Conservation (phyloP, 345 rosid species). For the Salix suchowensis region DNA sequence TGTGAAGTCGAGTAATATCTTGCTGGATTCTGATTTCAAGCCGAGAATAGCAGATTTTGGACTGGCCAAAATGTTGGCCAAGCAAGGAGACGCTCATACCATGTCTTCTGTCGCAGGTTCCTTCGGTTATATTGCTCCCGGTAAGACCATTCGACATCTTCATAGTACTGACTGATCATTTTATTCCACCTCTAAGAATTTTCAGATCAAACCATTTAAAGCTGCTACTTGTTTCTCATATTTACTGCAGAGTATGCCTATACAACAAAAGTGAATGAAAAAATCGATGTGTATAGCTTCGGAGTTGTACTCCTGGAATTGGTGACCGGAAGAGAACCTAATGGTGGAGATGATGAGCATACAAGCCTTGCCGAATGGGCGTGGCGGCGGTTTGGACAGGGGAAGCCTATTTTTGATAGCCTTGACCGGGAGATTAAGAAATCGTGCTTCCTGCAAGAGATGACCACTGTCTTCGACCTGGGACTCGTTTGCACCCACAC, state of each 20-base stretch:
- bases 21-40: slow-evolving; percentile 67
- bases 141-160: slow-evolving; percentile 30
- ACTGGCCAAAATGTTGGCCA: slow-evolving; percentile 44
- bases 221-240: background rate
- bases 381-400: slow-evolving; percentile 55
- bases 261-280: slow-evolving; percentile 69
- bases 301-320: slow-evolving; percentile 87
- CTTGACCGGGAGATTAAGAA: slow-evolving; percentile 59
- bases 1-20: slow-evolving; percentile 80
- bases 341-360: slow-evolving; percentile 62
- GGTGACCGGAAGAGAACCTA: slow-evolving; percentile 73
- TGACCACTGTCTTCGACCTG: slow-evolving; percentile 57
- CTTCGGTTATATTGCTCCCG: slow-evolving; percentile 85
- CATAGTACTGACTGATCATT: background rate
- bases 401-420: slow-evolving; percentile 38
- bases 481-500: slow-evolving; percentile 65
- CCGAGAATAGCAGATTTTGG: slow-evolving; percentile 92
- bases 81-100: slow-evolving; percentile 55
- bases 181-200: background rate
- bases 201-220: background rate
- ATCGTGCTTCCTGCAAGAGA: slow-evolving; percentile 40
- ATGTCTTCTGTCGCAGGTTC: slow-evolving; percentile 93
- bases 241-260: slow-evolving; percentile 63
- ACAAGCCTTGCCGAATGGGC: slow-evolving; percentile 86
- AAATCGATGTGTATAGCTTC: slow-evolving; percentile 82